Conservation (phyloP, 2,329 filamentous ascomycete species). For the Xylariaceae sp. region DNA sequence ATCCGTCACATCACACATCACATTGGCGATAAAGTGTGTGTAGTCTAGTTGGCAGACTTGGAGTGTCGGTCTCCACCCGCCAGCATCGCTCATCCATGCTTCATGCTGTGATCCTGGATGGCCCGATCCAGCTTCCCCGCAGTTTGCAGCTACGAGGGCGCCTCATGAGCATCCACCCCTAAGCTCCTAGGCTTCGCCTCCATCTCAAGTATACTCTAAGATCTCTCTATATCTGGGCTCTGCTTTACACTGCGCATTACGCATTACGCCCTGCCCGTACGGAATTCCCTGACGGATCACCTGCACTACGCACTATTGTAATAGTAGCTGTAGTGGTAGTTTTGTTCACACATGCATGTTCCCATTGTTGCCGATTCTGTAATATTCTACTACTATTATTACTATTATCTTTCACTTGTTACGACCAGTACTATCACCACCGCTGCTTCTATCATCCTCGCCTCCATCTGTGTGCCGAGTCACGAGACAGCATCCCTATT, state of each 20-base stretch:
- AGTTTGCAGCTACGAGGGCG: constrained; percentile 10
- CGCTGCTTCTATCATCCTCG: neutral
- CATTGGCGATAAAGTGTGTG: constrained; percentile 10
- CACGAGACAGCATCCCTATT: constrained; percentile 2
- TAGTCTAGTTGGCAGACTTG: constrained; percentile 1
- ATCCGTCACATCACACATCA: neutral
- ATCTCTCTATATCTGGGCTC: neutral
- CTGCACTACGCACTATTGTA: neutral
- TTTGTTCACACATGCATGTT: neutral
- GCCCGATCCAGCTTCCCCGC: constrained; percentile 20
- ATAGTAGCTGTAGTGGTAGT: neutral
- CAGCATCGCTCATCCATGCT: constrained; percentile 13
- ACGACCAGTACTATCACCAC: constrained; percentile 4
- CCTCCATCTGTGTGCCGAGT: neutral
- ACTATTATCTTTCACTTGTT: neutral
- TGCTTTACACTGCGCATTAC: no score
- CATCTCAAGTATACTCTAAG: neutral
- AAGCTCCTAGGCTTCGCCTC: constrained; percentile 9
- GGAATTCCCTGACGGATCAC: no score
- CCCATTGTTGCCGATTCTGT: constrained; percentile 10
- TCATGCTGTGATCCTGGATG: constrained; percentile 12
- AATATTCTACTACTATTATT: constrained; percentile 8
- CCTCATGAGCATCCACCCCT: constrained; percentile 12
- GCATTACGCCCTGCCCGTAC: no score
- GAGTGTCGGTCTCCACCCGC: constrained; percentile 9